Conservation (phyloP, 2,329 filamentous ascomycete species). For the Aureobasidium pullulans region DNA sequence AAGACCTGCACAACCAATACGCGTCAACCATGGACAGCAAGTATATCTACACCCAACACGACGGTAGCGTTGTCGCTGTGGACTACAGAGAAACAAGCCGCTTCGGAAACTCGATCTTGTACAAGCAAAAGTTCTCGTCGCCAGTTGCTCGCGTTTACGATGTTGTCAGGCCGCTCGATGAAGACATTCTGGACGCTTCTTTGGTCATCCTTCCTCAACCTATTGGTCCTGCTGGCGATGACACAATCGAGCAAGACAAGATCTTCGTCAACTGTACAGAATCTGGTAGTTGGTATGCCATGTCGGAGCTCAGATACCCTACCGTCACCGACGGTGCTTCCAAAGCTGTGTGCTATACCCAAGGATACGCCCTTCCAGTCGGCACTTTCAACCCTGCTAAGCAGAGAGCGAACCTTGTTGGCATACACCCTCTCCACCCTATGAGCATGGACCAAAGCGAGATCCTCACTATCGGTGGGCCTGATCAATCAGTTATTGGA, state of each 20-base stretch:
- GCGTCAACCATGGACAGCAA: conserved; percentile 71
- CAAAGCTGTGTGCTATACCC: conserved; percentile 49
- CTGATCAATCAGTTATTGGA: conserved; percentile 9
- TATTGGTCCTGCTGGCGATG: conserved; percentile 45
- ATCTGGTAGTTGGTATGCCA: conserved; percentile 84
- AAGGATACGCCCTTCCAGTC: conserved; percentile 37
- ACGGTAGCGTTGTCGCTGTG: conserved; percentile 76
- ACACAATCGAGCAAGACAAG: conserved; percentile 27
- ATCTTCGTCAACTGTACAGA: conserved; percentile 83
- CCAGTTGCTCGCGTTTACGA: conserved; percentile 87
- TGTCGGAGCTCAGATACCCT: conserved; percentile 81
- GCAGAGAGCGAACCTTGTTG: conserved; percentile 30
- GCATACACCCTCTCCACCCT: conserved; percentile 30
- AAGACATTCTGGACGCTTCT: conserved; percentile 57
- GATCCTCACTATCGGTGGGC: conserved; percentile 15
- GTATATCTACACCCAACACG: conserved; percentile 80
- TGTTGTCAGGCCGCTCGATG: conserved; percentile 65
- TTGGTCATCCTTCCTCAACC: conserved; percentile 85
- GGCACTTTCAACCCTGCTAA: conserved; percentile 11
- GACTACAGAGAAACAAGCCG: conserved; percentile 50
- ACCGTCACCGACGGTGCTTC: conserved; percentile 66
- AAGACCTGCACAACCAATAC: conserved; percentile 80
- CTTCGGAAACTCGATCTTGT: conserved; percentile 16
- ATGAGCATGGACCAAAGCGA: conserved; percentile 7
- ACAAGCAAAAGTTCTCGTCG: conserved; percentile 36